These are phyloP conservation scores for Microcyclosporella mali DNA, from an alignment of 2,329 filamentous ascomycete species.

Conservation along the genomic window DNA sequence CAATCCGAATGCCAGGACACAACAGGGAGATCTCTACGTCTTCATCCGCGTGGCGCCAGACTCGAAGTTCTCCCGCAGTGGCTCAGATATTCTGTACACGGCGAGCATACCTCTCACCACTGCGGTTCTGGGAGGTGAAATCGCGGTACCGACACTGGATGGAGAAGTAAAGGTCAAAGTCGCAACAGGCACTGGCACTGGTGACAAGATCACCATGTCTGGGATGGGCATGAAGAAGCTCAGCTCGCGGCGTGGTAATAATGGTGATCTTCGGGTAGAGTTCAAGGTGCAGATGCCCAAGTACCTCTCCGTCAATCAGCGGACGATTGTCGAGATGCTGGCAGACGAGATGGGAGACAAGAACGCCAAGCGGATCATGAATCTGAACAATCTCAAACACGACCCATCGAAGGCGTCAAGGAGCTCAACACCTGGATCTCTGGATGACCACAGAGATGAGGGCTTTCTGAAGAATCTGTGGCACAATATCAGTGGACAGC, in stretches of 20 bases:
- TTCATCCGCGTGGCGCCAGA: slow-evolving; percentile 85
- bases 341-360: slow-evolving; percentile 95
- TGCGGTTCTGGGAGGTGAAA: slow-evolving; percentile 83
- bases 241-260: slow-evolving; percentile 56
- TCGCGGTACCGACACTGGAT: slow-evolving; percentile 82
- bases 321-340: slow-evolving; percentile 89
- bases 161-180: slow-evolving; percentile 87
- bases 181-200: slow-evolving; percentile 82
- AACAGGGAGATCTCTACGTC: slow-evolving; percentile 84
- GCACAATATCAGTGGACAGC: slow-evolving; percentile 82
- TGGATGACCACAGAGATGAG: slow-evolving; percentile 64
- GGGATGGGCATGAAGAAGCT: slow-evolving; percentile 95
- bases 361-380: slow-evolving; percentile 88
- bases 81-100: slow-evolving; percentile 88
- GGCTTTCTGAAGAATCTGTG: slow-evolving; percentile 90
- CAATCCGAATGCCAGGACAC: slow-evolving; percentile 56
- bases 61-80: slow-evolving; percentile 78
- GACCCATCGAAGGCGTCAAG: slow-evolving; percentile 42
- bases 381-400: slow-evolving; percentile 46
- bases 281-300: slow-evolving; percentile 96
- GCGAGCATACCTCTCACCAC: slow-evolving; percentile 88
- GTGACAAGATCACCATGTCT: slow-evolving; percentile 79
- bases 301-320: slow-evolving; percentile 83
- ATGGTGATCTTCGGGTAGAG: slow-evolving; percentile 84
- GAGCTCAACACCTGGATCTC: slow-evolving; percentile 38